phyloP scores from a whole-genome alignment of 805 yeast species.

The Cyberlindnera subsufficiens region DNA sequence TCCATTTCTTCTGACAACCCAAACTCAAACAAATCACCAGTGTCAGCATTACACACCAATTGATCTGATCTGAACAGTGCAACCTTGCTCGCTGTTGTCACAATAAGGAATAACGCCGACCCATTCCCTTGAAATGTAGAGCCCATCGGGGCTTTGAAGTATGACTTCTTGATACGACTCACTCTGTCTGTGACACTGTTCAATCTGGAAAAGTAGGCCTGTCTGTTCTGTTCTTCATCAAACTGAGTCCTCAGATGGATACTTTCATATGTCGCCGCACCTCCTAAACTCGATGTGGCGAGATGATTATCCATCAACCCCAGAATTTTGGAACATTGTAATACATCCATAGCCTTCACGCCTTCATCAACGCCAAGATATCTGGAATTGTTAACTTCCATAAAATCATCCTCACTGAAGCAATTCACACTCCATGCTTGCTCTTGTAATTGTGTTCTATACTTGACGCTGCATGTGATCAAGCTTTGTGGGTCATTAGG shows the following conservation, averaged over 20 bases:
- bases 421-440: constrained; percentile 50
- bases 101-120: constrained; percentile 29
- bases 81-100: constrained; percentile 38
- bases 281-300: constrained; percentile 33
- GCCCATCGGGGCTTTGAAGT: constrained; percentile 10
- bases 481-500: background rate
- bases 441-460: constrained; percentile 35
- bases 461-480: constrained; percentile 22
- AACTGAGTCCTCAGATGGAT: constrained; percentile 21
- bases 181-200: constrained; percentile 23
- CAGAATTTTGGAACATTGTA: constrained; percentile 36
- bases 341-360: constrained; percentile 29
- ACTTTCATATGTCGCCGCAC: constrained; percentile 28
- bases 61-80: constrained; percentile 41
- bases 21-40: constrained; percentile 36
- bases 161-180: constrained; percentile 12
- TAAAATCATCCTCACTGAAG: constrained; percentile 36
- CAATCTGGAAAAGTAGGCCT: background rate
- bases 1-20: constrained; percentile 11
- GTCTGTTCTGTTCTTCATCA: constrained; percentile 1
- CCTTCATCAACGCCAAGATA: constrained; percentile 36
- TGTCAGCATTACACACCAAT: constrained; percentile 42
- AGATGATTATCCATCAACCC: constrained; percentile 35
- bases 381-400: constrained; percentile 41
- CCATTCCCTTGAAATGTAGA: constrained; percentile 11